Base-by-base conservation (phyloP, 108 stramenopile genomes). In the Skeletonema menzelii region DNA sequence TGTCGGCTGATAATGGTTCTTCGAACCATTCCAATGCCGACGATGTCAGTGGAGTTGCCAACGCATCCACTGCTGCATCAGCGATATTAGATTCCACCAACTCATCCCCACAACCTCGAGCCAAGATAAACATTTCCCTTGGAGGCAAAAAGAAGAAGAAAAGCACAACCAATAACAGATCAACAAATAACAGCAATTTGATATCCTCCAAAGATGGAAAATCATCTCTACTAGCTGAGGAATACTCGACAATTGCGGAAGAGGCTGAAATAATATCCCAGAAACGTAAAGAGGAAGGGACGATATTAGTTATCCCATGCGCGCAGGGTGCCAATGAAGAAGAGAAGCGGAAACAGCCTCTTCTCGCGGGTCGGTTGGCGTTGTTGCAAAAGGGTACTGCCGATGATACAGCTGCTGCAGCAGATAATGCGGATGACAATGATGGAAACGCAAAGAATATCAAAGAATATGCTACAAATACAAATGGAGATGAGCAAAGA, bases 261-360 rank as follows among this genome's bases (percentile, higher is more conserved):
- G 72, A 80, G 11, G 79, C 79, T 15, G 68, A 73, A 32, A 61
- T 68, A 8, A 55, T 80, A 8, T 80, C 79, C 0, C 67, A 73
- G 59, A 59, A 64, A 32, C 79, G 79, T 8, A 59, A 53, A 24
- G 72, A 80, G 37, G 72, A 80, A 56, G 79, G 73, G 5, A 64
- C 66, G 5, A 55, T 80, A 34, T 53, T 82, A 59, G 76, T 82
- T 7, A 82, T 82, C 56, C 80, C 80, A 10, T 82, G 80, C 57
- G 20, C 24, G 17, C 72, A 73, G 27, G 55, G 57, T 30, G 53
- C 30, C 53, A 40, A 70, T 63, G 63, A 30, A 27, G 75, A 64
- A 42, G 38, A 55, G 59, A 65, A 60, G 15, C 59, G 64, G 64
- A 65, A 47, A 8, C 44, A 38, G 14, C 46, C 55, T 27, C 34